Percentiles rank a stretch among this genome's conserved stretches.
Evolutionary conservation across 2,329 filamentous ascomycete genomes (phyloP).

Genomic region (Xylaria sp.): DNA sequence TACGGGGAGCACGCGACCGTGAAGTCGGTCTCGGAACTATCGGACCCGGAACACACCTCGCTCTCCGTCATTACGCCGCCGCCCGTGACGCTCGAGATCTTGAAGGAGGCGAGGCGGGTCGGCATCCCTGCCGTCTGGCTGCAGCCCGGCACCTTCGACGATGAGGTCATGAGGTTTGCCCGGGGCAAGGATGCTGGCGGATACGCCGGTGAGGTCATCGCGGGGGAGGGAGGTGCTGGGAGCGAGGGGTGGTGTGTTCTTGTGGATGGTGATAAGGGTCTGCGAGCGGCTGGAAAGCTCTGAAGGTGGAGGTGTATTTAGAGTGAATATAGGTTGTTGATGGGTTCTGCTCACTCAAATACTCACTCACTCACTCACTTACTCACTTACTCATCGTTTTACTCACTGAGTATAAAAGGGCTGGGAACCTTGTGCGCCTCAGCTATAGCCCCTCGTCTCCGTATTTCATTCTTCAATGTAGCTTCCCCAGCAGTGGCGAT

Average conservation of each 20-base stretch:
- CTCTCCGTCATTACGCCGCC: constrained; percentile 92
- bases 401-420: too few species aligned
- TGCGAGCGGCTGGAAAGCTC: constrained; percentile 67
- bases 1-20: constrained; percentile 71
- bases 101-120: constrained; percentile 80
- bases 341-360: too few species aligned
- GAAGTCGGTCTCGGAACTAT: constrained; percentile 72
- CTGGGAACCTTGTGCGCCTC: too few species aligned
- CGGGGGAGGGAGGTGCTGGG: constrained; percentile 71
- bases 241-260: constrained; percentile 91
- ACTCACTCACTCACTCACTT: too few species aligned
- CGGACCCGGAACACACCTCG: constrained; percentile 74
- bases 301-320: constrained; percentile 18
- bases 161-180: constrained; percentile 77
- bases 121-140: constrained; percentile 84
- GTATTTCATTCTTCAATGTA: too few species aligned
- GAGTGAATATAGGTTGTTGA: too few species aligned
- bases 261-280: constrained; percentile 79
- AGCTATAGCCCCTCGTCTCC: too few species aligned
- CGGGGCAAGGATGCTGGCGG: constrained; percentile 53
- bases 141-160: constrained; percentile 89
- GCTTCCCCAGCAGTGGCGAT: too few species aligned
- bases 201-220: constrained; percentile 76
- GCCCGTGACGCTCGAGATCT: constrained; percentile 75
- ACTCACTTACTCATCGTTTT: too few species aligned